These are phyloP conservation scores for Lecanicillium sp. DNA, from an alignment of 2,329 filamentous ascomycete species.

Conservation along the genomic window DNA sequence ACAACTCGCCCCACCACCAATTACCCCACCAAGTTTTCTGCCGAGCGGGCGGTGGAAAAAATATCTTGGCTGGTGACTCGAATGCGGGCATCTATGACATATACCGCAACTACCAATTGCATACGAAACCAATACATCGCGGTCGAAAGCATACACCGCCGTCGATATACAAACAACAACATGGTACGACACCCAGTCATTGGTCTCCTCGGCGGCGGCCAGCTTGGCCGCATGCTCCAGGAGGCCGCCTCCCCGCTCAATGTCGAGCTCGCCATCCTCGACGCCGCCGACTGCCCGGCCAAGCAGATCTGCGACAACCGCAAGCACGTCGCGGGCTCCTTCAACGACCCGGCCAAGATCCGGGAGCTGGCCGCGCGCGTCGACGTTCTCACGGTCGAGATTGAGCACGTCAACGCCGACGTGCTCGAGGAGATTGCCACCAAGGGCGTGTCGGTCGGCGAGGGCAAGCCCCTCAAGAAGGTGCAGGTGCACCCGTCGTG, in stretches of 20 bases:
- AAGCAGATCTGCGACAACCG: conserved; percentile 77
- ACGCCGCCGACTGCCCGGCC: conserved; percentile 69
- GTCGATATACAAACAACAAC: no score
- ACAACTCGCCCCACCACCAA: neutral
- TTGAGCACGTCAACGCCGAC: conserved; percentile 90
- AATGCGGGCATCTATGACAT: no score
- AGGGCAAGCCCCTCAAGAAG: conserved; percentile 33
- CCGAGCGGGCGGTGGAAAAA: neutral
- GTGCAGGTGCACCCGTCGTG: conserved; percentile 73
- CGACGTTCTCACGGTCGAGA: conserved; percentile 86
- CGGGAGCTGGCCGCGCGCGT: conserved; percentile 68
- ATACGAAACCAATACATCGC: no score
- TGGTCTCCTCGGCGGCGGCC: conserved; percentile 56
- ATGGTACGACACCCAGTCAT: conserved; percentile 36
- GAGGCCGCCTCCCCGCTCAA: conserved; percentile 74
- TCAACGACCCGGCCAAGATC: conserved; percentile 76
- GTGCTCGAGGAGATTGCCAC: conserved; percentile 77
- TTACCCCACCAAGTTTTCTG: neutral
- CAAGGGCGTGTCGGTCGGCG: conserved; percentile 51
- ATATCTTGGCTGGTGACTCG: neutral
- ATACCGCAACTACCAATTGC: no score
- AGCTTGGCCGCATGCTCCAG: conserved; percentile 88
- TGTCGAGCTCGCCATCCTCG: conserved; percentile 72
- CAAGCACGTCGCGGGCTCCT: conserved; percentile 76
- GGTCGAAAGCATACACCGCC: no score